Evolutionary conservation across 2,329 filamentous ascomycete species (phyloP).

Genomic region (Colletotrichum caudatum): DNA sequence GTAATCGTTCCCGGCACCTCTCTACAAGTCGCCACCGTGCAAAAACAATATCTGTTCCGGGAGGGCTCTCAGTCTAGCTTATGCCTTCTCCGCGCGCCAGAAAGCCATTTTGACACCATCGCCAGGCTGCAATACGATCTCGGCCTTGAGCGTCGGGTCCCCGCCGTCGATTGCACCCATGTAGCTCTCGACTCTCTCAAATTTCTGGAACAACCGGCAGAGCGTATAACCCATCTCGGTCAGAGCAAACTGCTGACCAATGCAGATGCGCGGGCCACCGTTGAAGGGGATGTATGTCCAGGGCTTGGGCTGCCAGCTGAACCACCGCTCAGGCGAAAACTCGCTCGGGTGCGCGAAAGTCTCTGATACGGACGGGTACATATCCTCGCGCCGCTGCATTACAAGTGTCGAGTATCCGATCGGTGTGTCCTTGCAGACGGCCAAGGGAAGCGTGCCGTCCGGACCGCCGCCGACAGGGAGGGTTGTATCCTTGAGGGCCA

Average conservation of each 20-base stretch:
- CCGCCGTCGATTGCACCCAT: slow-evolving; percentile 69
- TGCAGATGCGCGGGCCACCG: slow-evolving; percentile 78
- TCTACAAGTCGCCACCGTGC: background rate
- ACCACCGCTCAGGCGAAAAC: slow-evolving; percentile 78
- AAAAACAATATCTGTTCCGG: background rate
- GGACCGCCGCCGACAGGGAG: slow-evolving; percentile 78
- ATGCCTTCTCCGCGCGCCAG: slow-evolving; percentile 56
- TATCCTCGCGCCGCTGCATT: slow-evolving; percentile 77
- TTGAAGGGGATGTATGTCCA: slow-evolving; percentile 84
- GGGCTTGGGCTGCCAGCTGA: slow-evolving; percentile 69
- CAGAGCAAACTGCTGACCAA: slow-evolving; percentile 85
- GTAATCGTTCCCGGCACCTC: background rate
- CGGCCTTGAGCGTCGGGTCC: slow-evolving; percentile 65
- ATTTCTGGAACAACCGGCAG: slow-evolving; percentile 78
- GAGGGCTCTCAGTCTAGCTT: background rate
- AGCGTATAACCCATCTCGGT: slow-evolving; percentile 82
- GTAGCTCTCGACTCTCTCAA: slow-evolving; percentile 70
- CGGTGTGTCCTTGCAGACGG: slow-evolving; percentile 73
- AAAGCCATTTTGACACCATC: slow-evolving; percentile 70
- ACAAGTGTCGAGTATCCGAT: slow-evolving; percentile 76
- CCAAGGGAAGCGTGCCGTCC: slow-evolving; percentile 71
- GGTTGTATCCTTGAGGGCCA: slow-evolving; percentile 78
- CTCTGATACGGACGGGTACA: slow-evolving; percentile 66
- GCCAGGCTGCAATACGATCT: slow-evolving; percentile 70
- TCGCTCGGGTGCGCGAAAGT: slow-evolving; percentile 59